phyloP scores from a whole-genome alignment of 768 basidiomycete genomes.

The Panus rudis region DNA sequence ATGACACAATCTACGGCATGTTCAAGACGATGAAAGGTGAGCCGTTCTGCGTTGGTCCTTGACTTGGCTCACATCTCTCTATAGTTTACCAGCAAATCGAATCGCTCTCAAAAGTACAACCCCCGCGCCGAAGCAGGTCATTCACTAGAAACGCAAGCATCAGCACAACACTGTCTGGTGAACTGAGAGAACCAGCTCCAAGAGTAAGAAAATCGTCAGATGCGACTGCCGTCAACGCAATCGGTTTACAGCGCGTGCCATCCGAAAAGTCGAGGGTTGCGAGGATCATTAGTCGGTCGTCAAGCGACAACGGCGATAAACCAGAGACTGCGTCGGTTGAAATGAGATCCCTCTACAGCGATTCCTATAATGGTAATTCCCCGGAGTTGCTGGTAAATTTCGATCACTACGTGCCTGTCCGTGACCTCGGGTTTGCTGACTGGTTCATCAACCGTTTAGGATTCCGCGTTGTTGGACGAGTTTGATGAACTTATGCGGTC shows the following conservation, averaged over 20 bases:
- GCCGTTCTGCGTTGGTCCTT: slow-evolving; percentile 13
- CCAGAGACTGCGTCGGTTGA: slow-evolving; percentile 3
- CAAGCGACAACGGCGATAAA: slow-evolving; percentile 29
- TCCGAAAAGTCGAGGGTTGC: slow-evolving; percentile 55
- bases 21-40: slow-evolving; percentile 85
- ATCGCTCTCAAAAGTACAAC: slow-evolving; percentile 48
- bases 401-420: slow-evolving; percentile 6
- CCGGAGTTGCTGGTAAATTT: slow-evolving; percentile 12
- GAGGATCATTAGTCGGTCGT: slow-evolving; percentile 47
- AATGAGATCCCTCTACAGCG: slow-evolving; percentile 6
- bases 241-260: slow-evolving; percentile 21
- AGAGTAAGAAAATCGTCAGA: slow-evolving; percentile 35
- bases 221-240: slow-evolving; percentile 10
- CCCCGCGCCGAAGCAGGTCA: slow-evolving; percentile 63
- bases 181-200: no score
- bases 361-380: slow-evolving; percentile 9
- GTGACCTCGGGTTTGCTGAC: background rate
- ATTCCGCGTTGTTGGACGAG: slow-evolving; percentile 51
- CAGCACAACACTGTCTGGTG: no score
- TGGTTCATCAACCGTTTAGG: slow-evolving; percentile 34
- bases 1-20: slow-evolving; percentile 75
- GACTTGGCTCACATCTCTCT: slow-evolving; percentile 1
- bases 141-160: slow-evolving; percentile 28
- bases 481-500: slow-evolving; percentile 93
- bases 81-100: slow-evolving; percentile 74